phyloP scores from a whole-genome alignment of 73 alveolate genomes.

The Paramecium caudatum region DNA sequence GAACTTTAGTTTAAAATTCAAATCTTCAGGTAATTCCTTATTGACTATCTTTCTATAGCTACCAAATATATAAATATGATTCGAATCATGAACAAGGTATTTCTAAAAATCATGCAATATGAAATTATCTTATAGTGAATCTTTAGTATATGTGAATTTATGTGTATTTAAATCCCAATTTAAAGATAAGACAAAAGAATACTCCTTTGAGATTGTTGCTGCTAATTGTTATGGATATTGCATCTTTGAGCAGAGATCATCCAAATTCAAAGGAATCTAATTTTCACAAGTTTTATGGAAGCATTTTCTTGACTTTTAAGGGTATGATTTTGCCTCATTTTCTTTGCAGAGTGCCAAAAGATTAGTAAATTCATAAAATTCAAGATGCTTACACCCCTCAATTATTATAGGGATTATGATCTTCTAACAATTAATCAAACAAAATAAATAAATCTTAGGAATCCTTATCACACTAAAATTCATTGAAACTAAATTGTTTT shows the following conservation, averaged over 20 bases:
- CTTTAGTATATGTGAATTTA: background rate
- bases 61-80: no score
- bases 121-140: background rate
- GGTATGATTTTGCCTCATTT: no score
- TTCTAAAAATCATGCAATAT: background rate
- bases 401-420: background rate
- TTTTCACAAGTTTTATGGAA: background rate
- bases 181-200: background rate
- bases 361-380: slow-evolving; percentile 7
- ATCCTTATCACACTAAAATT: no score
- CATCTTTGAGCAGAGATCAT: background rate
- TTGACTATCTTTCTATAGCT: background rate
- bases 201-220: background rate
- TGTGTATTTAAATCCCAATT: background rate
- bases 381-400: background rate
- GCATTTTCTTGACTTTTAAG: background rate
- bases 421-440: background rate
- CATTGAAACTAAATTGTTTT: no score
- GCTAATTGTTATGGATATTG: background rate
- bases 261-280: background rate
- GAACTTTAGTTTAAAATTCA: background rate
- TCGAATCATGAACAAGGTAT: no score
- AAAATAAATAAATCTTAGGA: no score
- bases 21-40: background rate
- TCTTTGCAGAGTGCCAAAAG: no score